Evolutionary conservation across 345 rosid species (phyloP), one percentile per base, ranked within the genome.

Genomic region (Orychophragmus violaceus): DNA sequence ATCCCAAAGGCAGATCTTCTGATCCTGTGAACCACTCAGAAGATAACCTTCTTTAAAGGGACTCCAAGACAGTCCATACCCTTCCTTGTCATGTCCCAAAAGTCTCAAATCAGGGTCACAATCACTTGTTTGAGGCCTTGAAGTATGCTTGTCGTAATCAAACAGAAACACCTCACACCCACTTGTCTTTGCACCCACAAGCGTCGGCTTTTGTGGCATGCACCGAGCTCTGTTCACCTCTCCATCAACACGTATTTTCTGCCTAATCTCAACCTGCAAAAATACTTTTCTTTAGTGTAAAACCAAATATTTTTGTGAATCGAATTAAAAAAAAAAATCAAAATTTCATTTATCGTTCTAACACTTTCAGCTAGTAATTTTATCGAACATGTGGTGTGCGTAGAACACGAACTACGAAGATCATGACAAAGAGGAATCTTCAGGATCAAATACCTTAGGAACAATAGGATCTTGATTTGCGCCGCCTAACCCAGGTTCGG

Each of bases 11-110:
- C 99, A 94, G 30, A 94, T 88, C 75, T 76, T 87, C 50, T 76
- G 67, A 74, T 90, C 97, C 59, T 88, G 90, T 18, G 99, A 90
- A 61, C 93, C 97, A 72, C 99, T 94, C 58, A 94, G 25, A 67
- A 94, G 93, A 76, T 83, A 90, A 55, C 93, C 97, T 66, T 79
- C 83, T 72, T 84, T 94, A 45, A 88, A 78, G n/a, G 88, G 83
- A 74, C 91, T 90, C 99, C 99, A 94, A 22, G 96, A 84, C 76
- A 94, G 76, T 0, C 96, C 99, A 73, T 90, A 94, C 8, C 99
- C 99, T 83, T 88, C 99, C 41, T 53, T 84, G 83, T 16, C 88
- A 74, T 90, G 99, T 75, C 99, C 99, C 79, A 74, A 77, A 81
- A 94, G 70, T 83, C 82, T 85, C 78, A 88, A 56, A 70, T 88